A percentile compares a stretch with the other conserved stretches of the same genome.
phyloP scores from a whole-genome alignment of 495 filamentous ascomycete species.

The Podospora tetraspora region DNA sequence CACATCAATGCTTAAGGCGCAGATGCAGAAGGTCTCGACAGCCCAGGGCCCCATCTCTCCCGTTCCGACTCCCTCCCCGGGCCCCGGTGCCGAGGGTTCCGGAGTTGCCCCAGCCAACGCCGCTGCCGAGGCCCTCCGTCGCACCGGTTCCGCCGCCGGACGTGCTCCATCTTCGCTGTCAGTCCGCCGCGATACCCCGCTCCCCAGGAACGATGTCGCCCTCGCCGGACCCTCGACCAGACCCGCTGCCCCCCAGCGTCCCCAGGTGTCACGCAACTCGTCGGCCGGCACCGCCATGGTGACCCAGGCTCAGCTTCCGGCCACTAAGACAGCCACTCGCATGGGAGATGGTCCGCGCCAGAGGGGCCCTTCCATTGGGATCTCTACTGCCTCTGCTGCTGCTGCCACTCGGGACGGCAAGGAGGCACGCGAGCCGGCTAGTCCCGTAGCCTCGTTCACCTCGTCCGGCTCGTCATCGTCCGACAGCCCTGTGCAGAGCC shows the following conservation, averaged over 20 bases:
- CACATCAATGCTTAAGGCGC: conserved; percentile 78
- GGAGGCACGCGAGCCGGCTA: conserved; percentile 25
- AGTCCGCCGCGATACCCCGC: conserved; percentile 56
- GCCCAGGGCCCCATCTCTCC: conserved; percentile 39
- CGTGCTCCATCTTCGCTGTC: conserved; percentile 60
- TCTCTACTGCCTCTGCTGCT: conserved; percentile 11
- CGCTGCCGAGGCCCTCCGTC: conserved; percentile 53
- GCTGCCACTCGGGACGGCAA: conserved; percentile 23
- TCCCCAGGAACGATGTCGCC: conserved; percentile 44
- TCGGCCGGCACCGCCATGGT: conserved; percentile 54
- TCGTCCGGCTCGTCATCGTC: conserved; percentile 37
- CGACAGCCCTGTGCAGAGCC: conserved; percentile 43
- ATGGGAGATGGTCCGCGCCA: conserved; percentile 23
- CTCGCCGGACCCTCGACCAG: conserved; percentile 33
- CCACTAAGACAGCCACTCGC: conserved; percentile 9
- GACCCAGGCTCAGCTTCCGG: conserved; percentile 27
- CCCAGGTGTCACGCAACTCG: conserved; percentile 50
- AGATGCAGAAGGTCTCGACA: conserved; percentile 69
- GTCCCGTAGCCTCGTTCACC: conserved; percentile 34
- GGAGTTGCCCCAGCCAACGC: conserved; percentile 34
- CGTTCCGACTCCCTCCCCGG: conserved; percentile 42
- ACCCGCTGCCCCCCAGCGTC: conserved; percentile 28
- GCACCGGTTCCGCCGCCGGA: conserved; percentile 53
- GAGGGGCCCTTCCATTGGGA: conserved; percentile 32
- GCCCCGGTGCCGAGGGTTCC: conserved; percentile 45